Conservation (phyloP, 2,329 filamentous ascomycete genomes). For the Fusarium marasasianum region DNA sequence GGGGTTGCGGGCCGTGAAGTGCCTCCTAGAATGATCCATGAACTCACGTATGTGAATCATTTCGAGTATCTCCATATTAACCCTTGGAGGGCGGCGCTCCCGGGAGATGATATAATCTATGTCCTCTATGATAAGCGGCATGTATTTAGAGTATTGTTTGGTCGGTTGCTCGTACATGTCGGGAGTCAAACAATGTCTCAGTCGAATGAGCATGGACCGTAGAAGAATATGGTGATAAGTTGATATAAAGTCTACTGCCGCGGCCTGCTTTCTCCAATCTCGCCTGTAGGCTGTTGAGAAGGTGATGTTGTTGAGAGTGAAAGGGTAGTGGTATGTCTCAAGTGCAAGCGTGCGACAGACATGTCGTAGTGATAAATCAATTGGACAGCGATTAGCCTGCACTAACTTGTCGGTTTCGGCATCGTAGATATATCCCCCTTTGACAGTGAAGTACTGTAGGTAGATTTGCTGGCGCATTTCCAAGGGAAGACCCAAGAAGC, state of each 20-base stretch:
- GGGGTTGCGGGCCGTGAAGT: no score
- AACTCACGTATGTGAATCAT: no score
- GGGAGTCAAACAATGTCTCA: background rate
- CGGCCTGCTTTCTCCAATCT: background rate
- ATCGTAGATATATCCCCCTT: conserved; percentile 12
- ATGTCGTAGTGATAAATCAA: background rate
- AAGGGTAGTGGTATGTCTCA: background rate
- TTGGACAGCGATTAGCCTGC: background rate
- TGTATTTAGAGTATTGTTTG: no score
- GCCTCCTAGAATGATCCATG: no score
- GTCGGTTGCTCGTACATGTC: background rate
- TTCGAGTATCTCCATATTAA: no score
- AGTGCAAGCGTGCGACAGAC: background rate
- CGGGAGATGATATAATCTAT: no score
- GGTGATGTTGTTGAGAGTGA: conserved; percentile 3
- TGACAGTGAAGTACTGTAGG: background rate
- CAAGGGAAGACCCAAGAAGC: background rate
- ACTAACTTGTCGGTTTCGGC: background rate
- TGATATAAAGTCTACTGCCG: background rate
- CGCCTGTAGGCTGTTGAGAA: conserved; percentile 5
- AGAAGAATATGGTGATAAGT: background rate
- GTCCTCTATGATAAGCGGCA: no score
- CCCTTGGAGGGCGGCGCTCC: no score
- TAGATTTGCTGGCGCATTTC: conserved; percentile 22
- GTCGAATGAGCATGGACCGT: rapidly evolving